Evolutionary conservation across 1,284 basidiomycete genomes (phyloP).

Genomic region (Heliocybe sulcata): DNA sequence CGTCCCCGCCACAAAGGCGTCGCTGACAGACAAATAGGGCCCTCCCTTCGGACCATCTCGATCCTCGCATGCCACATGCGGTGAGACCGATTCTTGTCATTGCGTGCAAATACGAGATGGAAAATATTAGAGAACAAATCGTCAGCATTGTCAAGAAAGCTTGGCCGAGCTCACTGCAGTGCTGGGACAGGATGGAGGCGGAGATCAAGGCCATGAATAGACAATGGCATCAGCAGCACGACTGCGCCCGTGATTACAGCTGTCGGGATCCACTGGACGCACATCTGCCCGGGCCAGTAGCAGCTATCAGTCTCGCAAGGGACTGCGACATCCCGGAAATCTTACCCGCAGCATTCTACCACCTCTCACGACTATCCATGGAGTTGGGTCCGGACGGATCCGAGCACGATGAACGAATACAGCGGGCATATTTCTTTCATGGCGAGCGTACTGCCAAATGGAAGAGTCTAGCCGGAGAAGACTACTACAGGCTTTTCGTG

Average conservation of each 20-base stretch:
- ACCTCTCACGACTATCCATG: conserved; percentile 3
- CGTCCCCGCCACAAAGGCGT: not conserved
- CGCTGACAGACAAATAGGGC: not conserved
- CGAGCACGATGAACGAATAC: not conserved
- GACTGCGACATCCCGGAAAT: conserved; percentile 6
- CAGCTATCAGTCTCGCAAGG: conserved; percentile 6
- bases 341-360: conserved; percentile 10
- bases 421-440: not conserved
- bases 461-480: not conserved
- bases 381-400: not conserved
- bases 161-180: not conserved
- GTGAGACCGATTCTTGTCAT: not conserved
- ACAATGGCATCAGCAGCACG: conserved; percentile 2
- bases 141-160: not conserved
- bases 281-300: conserved; percentile 8
- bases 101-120: not conserved
- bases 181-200: conserved; percentile 2
- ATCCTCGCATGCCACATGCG: not conserved
- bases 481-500: not conserved
- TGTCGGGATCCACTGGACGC: not conserved
- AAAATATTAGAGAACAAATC: not conserved
- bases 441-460: not conserved
- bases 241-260: not conserved
- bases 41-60: not conserved
- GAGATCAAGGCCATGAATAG: conserved; percentile 9